phyloP scores from a whole-genome alignment of 768 basidiomycete genomes.

The Termitomyces sp. region DNA sequence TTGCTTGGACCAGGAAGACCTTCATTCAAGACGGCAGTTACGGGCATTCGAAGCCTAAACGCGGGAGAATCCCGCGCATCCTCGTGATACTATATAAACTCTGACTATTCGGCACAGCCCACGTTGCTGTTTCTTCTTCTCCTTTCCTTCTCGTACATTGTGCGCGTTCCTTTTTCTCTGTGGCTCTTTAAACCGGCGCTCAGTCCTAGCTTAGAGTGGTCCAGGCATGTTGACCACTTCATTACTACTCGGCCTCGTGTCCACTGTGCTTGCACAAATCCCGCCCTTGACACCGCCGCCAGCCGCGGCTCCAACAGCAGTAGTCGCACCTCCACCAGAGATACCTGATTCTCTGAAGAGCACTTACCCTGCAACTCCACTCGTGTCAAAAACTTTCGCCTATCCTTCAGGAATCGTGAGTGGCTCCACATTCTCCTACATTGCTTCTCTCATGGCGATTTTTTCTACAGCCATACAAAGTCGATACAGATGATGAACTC shows the following conservation, averaged over 20 bases:
- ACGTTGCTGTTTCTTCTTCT: conserved; percentile 1
- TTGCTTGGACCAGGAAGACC: not conserved
- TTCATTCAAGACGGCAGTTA: not conserved
- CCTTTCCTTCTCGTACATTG: not conserved
- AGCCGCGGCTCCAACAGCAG: not conserved
- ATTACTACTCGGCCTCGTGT: not conserved
- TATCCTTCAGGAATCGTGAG: conserved; percentile 37
- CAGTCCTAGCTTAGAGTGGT: not conserved
- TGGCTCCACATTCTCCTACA: not conserved
- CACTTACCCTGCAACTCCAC: conserved; percentile 34
- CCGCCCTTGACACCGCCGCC: conserved; percentile 5
- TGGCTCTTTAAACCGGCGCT: not conserved
- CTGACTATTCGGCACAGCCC: not conserved
- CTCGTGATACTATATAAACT: conserved; percentile 9
- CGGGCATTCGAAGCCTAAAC: conserved; percentile 7
- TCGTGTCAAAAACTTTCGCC: conserved; percentile 33
- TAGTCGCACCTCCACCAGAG: not conserved
- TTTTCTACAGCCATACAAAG: conserved; percentile 21
- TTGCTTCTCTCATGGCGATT: not conserved
- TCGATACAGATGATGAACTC: conserved; percentile 21
- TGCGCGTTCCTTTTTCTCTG: not conserved
- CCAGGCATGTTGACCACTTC: conserved; percentile 2
- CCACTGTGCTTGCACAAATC: not conserved
- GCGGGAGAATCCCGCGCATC: conserved; percentile 7
- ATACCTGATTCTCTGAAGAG: conserved; percentile 11